Conservation (phyloP, 2,329 filamentous ascomycete genomes). For the Furcasterigmium sp. region DNA sequence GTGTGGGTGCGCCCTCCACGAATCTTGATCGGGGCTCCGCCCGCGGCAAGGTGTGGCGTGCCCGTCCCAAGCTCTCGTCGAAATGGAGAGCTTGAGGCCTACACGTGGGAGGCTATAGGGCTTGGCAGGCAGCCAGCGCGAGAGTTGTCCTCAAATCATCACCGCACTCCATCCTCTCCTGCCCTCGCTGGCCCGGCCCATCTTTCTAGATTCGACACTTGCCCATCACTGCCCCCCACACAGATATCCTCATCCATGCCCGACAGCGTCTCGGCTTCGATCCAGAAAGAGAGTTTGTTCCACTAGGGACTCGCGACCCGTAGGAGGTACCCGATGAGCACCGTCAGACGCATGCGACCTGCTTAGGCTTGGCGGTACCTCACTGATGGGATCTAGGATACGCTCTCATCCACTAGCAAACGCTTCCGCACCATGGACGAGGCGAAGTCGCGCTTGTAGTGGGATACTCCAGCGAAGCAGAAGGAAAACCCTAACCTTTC, state of each 20-base stretch:
- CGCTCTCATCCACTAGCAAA: too few relatives aligned
- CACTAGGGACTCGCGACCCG: too few relatives aligned
- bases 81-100: background rate
- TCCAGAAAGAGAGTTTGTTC: background rate
- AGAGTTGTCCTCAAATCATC: background rate
- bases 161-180: background rate
- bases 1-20: background rate
- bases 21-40: background rate
- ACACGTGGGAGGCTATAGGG: slow-evolving; percentile 1
- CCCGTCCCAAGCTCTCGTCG: background rate
- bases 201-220: background rate
- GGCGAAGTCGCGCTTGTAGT: too few relatives aligned
- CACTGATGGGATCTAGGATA: too few relatives aligned
- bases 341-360: too few relatives aligned
- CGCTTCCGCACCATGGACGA: too few relatives aligned
- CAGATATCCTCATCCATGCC: background rate
- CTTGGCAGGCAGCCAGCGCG: background rate
- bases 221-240: background rate
- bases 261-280: background rate
- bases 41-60: background rate
- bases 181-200: background rate
- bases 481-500: too few relatives aligned
- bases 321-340: too few relatives aligned
- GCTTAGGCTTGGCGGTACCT: too few relatives aligned
- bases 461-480: too few relatives aligned